Conservation (phyloP, 2,329 filamentous ascomycete genomes). For the Talaromyces rugulosus region DNA sequence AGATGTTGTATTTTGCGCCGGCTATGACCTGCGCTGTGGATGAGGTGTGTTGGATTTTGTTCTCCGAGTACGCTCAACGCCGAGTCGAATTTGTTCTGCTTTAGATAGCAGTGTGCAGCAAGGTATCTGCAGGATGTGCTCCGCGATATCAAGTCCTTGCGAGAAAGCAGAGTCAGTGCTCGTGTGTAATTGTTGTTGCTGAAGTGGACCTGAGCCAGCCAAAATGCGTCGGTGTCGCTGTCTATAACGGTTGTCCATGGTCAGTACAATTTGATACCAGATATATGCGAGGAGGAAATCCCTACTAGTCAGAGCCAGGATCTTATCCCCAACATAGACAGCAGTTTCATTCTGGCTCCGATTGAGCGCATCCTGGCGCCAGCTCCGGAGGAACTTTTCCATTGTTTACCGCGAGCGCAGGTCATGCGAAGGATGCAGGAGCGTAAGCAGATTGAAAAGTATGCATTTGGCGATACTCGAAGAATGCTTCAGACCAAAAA, state of each 20-base stretch:
- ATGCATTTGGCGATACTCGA: background rate
- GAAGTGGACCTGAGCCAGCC: slow-evolving; percentile 98
- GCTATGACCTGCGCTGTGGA: slow-evolving; percentile 58
- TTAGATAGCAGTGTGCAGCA: slow-evolving; percentile 89
- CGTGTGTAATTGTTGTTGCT: slow-evolving; percentile 91
- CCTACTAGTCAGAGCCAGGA: slow-evolving; percentile 87
- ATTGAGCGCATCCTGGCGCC: slow-evolving; percentile 92
- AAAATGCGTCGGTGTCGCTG: slow-evolving; percentile 90
- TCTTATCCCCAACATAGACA: slow-evolving; percentile 95
- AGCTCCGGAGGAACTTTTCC: slow-evolving; percentile 90
- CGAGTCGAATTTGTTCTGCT: slow-evolving; percentile 85
- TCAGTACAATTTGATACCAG: slow-evolving; percentile 4
- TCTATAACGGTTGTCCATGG: slow-evolving; percentile 49
- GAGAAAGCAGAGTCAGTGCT: slow-evolving; percentile 78
- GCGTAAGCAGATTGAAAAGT: background rate
- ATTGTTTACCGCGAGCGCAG: slow-evolving; percentile 34
- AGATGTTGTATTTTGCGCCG: slow-evolving; percentile 69
- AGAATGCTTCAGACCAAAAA: background rate
- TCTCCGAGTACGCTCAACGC: slow-evolving; percentile 83
- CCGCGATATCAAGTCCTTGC: slow-evolving; percentile 74
- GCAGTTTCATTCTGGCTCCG: slow-evolving; percentile 95
- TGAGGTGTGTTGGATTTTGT: slow-evolving; percentile 86
- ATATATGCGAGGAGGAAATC: slow-evolving; percentile 13
- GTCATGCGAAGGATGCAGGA: background rate
- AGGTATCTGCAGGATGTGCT: slow-evolving; percentile 89